Base-by-base conservation (phyloP, 2,329 filamentous ascomycete species). In the Peltaster fructicola region DNA sequence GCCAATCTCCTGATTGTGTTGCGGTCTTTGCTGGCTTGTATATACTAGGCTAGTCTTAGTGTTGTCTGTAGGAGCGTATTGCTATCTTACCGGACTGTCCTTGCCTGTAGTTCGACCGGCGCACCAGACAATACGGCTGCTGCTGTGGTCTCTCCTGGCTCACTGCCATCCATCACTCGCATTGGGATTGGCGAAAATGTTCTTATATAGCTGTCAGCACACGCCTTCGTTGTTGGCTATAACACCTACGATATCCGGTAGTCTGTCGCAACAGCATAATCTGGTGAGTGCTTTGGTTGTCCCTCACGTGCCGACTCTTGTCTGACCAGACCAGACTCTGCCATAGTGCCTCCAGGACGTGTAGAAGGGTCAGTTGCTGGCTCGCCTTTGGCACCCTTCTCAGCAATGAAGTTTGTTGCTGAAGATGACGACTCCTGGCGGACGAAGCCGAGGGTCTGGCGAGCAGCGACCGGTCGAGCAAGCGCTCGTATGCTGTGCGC, bases 11-110 rank as follows among this genome's bases (percentile, higher is more conserved):
- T 16, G 85, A 95, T 56, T 98, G 88, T 20, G 85, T 93, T 17
- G 88, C 85, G n/a, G 88, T 72, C 59, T 98, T 98, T 30, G 79
- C 50, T 24, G 82, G 81, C 44, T 76, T 72, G 63, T 78, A 95
- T 55, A 98, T 98, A 46, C 85, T 95, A 46, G 16, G 10, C 4
- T 15, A 10, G 17, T 27, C 18, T 43, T 37, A 38, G 34, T 27
- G 11, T 11, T 17, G 10, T 6, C 14, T 6, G 11, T 20, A 11
- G 10, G 10, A 14, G 9, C 19, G 11, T 16, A 11, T 10, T 17
- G 20, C 8, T 14, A 17, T 25, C 65, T 34, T 72, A 93, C 84
- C 85, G 76, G 43, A 95, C 90, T 40, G 78, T 85, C 41, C 88
- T 73, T 35, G 79, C 84, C 59, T 98, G 84, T 10, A 98, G 68